phyloP scores from a whole-genome alignment of 805 yeast species.

The Cyberlindnera japonica region DNA sequence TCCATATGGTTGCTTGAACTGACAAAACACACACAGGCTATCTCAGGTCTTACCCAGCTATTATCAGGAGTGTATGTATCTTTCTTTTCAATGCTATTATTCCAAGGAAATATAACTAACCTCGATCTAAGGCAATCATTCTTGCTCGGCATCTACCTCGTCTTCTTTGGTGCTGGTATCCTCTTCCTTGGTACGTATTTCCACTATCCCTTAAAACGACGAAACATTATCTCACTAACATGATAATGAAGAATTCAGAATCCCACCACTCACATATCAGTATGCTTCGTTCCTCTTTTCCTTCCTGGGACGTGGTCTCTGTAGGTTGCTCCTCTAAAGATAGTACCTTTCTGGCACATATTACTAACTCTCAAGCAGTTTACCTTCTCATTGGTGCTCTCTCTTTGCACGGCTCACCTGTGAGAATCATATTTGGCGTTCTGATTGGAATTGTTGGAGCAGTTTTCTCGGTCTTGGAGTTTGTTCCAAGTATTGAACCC shows the following conservation, averaged over 20 bases:
- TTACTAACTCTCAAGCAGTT: conserved; percentile 29
- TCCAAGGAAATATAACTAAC: conserved; percentile 1
- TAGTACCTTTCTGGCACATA: background rate
- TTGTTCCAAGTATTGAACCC: conserved; percentile 68
- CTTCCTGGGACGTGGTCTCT: conserved; percentile 69
- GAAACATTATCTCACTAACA: background rate
- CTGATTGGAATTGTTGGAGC: conserved; percentile 59
- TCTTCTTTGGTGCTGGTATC: conserved; percentile 51
- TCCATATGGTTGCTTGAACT: too few species aligned
- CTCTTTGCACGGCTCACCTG: conserved; percentile 46
- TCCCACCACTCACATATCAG: conserved; percentile 56
- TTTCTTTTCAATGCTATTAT: background rate
- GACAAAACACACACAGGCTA: conserved; percentile 9
- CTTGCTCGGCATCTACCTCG: conserved; percentile 54
- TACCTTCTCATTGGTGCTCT: conserved; percentile 49
- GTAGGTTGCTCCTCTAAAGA: conserved; percentile 33
- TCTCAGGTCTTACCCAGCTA: conserved; percentile 27
- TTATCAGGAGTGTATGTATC: conserved; percentile 39
- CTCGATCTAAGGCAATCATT: conserved; percentile 42
- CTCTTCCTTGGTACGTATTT: conserved; percentile 43
- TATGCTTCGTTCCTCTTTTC: conserved; percentile 62
- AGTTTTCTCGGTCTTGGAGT: conserved; percentile 58
- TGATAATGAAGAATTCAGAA: conserved; percentile 32
- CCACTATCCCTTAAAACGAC: background rate
- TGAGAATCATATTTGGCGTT: conserved; percentile 57